Percentiles rank a stretch among this genome's conserved stretches.
Evolutionary conservation across 768 basidiomycete species (phyloP).

Genomic region (Boletus tylopilopsis): DNA sequence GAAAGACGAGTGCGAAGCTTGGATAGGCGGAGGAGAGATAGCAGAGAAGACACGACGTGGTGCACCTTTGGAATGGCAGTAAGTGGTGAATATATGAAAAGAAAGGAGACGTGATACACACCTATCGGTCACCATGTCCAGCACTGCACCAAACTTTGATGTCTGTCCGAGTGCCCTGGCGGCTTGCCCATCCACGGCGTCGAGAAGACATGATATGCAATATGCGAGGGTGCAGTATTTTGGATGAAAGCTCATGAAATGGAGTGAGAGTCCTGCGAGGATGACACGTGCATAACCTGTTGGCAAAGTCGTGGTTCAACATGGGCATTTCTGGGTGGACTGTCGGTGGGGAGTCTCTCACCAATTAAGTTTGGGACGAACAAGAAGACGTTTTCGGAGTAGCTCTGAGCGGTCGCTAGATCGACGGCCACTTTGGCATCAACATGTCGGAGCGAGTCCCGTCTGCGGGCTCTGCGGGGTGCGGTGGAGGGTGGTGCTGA

Average conservation of each 20-base stretch:
- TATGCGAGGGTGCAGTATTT: slow-evolving; percentile 89
- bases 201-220: slow-evolving; percentile 85
- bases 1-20: slow-evolving; percentile 78
- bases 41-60: slow-evolving; percentile 91
- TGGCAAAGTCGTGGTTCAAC: not conserved
- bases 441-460: slow-evolving; percentile 62
- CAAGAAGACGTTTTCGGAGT: slow-evolving; percentile 95
- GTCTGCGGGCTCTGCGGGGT: slow-evolving; percentile 37
- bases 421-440: slow-evolving; percentile 86
- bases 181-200: slow-evolving; percentile 92
- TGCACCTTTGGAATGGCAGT: slow-evolving; percentile 62
- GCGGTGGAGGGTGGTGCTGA: slow-evolving; percentile 29
- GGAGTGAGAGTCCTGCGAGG: slow-evolving; percentile 82
- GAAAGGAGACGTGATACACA: slow-evolving; percentile 33
- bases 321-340: not conserved
- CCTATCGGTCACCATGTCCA: slow-evolving; percentile 99
- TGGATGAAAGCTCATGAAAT: slow-evolving; percentile 94
- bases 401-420: slow-evolving; percentile 79
- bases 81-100: not conserved
- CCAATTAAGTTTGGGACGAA: slow-evolving; percentile 98
- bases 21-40: slow-evolving; percentile 93
- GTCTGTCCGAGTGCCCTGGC: slow-evolving; percentile 87
- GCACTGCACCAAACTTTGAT: slow-evolving; percentile 93
- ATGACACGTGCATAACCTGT: slow-evolving; percentile 89
- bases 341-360: slow-evolving; percentile 30